Conservation (phyloP, 768 basidiomycete genomes). For the Daedaleopsis nitida region DNA sequence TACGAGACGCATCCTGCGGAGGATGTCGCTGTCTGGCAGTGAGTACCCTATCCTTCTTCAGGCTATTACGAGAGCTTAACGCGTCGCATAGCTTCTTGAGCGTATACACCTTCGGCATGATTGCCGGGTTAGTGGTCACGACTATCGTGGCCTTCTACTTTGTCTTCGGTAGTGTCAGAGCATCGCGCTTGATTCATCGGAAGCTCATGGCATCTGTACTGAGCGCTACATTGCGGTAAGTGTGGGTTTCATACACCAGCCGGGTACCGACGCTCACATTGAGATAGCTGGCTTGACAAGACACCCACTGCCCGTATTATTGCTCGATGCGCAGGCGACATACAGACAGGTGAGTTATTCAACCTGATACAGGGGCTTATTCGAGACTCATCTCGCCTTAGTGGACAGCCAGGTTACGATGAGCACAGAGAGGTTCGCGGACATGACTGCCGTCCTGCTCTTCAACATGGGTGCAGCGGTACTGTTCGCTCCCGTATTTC, state of each 20-base stretch:
- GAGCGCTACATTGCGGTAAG: conserved; percentile 38
- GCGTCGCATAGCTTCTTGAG: conserved; percentile 46
- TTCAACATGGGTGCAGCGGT: conserved; percentile 40
- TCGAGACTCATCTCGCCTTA: neutral
- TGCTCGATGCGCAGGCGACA: conserved; percentile 68
- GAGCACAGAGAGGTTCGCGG: conserved; percentile 29
- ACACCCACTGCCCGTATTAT: conserved; percentile 62
- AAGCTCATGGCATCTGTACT: conserved; percentile 54
- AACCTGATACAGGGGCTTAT: neutral
- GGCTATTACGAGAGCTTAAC: neutral
- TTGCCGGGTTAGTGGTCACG: conserved; percentile 10
- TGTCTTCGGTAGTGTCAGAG: conserved; percentile 49
- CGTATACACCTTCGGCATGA: conserved; percentile 40
- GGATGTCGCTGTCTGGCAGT: conserved; percentile 23
- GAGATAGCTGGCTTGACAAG: conserved; percentile 49
- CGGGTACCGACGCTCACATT: conserved; percentile 30
- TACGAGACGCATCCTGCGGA: conserved; percentile 18
- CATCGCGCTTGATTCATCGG: conserved; percentile 55
- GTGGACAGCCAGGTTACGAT: conserved; percentile 39
- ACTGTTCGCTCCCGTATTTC: conserved; percentile 42
- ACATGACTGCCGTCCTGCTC: conserved; percentile 35
- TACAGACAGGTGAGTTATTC: conserved; percentile 36
- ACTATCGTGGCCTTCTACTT: conserved; percentile 32
- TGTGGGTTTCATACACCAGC: conserved; percentile 33
- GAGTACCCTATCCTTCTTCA: neutral